Evolutionary conservation across 2,329 filamentous ascomycete genomes (phyloP), one percentile per base, ranked within the genome.

Genomic region (Lecanoromycetidae sp.): DNA sequence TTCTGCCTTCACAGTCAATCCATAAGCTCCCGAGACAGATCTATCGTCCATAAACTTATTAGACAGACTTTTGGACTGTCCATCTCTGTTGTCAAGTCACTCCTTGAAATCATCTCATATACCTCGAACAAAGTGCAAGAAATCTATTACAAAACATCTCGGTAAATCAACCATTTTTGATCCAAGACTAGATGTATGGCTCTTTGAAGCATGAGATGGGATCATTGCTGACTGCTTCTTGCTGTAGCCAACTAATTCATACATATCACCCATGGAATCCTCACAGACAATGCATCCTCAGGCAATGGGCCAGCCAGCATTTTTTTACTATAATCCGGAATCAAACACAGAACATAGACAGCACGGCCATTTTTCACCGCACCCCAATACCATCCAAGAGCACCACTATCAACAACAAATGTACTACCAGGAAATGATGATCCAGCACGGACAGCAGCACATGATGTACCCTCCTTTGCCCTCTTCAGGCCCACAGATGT

Each of bases 291-390:
- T 71, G 59, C 66, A 68, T 60, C 54, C 67, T 56, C 65, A 69
- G 65, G 64, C 74, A 59, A 77, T 84, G 72, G 79, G 75, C 52
- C 82, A 84, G 67, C 77, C 80, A 55, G 72, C 84, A 50, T 93
- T 87, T 72, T 88, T 84, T 75, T 91, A 88, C 74, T 94, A 90
- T 71, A 82, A 79, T 59, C 79, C 83, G 55, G 84, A 91, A 57
- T 74, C 81, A 54, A 80, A 77, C 63, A 71, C 78, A 53, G 82
- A 87, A 62, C 75, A 75, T 59, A 75, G 80, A 60, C 82, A 84
- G 61, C 82, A 88, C 66, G 79, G 79, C 46, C 80, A 85, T 66
- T 88, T 87, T 71, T 76, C 80, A 54, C 75, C 78, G 52, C 75
- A 78, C 61, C 77, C 75, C 51, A 46, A 38, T 37, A 46, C 46